Evolutionary conservation across 208 protist species (phyloP).

Genomic region (Novymonas esmeraldas): DNA sequence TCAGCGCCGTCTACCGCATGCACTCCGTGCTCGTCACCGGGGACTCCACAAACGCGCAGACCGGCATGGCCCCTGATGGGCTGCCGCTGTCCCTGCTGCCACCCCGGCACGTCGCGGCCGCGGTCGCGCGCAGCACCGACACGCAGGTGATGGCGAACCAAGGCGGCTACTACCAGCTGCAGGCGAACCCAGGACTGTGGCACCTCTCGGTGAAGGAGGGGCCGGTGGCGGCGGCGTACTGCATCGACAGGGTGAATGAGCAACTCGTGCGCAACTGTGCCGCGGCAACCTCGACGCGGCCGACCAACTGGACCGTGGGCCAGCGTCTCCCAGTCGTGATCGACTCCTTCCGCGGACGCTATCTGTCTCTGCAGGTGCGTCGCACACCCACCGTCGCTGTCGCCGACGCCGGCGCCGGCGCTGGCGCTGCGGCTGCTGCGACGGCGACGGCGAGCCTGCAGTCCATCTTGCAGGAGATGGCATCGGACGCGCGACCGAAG

Average conservation of each 20-base stretch:
- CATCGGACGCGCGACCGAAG: conserved; percentile 11
- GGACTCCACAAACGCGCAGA: conserved; percentile 33
- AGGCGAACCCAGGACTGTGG: conserved; percentile 91
- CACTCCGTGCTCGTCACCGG: conserved; percentile 91
- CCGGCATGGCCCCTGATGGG: conserved; percentile 44
- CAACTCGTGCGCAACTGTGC: conserved; percentile 14
- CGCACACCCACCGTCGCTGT: neutral
- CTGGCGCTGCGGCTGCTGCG: too few relatives aligned
- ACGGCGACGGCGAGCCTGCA: neutral
- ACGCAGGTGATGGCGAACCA: conserved; percentile 97
- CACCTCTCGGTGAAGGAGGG: conserved; percentile 73
- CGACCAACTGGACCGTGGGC: conserved; percentile 22
- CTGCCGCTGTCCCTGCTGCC: conserved; percentile 82
- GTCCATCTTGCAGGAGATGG: conserved; percentile 24
- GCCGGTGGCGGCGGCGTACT: conserved; percentile 54
- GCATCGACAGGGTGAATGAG: conserved; percentile 45
- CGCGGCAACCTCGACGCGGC: neutral
- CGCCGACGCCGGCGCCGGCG: too few relatives aligned
- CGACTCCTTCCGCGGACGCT: conserved; percentile 55
- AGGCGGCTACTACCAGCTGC: conserved; percentile 98
- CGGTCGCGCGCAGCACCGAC: conserved; percentile 53
- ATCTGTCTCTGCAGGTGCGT: conserved; percentile 31
- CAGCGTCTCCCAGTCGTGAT: conserved; percentile 55
- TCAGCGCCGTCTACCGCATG: conserved; percentile 89
- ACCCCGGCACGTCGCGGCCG: neutral